Base-by-base conservation (phyloP, 116 monocot species). In the Cymodocea nodosa region DNA sequence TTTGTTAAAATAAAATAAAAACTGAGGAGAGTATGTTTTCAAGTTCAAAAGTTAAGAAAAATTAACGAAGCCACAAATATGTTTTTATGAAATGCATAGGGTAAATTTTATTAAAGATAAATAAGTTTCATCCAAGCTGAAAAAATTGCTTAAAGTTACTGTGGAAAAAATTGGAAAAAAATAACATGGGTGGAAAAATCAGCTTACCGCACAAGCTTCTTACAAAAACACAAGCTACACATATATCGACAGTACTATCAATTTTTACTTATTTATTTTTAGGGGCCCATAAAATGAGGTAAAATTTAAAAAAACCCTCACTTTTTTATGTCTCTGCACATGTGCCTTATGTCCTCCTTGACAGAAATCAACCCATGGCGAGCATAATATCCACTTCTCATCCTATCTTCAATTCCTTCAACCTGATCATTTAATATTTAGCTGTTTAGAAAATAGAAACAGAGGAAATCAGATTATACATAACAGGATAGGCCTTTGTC, bases 241-340 rank as follows among this genome's bases (percentile, higher is more conserved):
- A 56, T 18, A 22, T 8, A 18, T 56, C 18, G 6, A 44, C 11
- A 11, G 2, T 44, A 11, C 0, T 44, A 44, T 44, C 1, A 44
- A 44, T 11, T 11, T 30, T 44, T 44, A 44, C 9, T 44, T 44
- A 6, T 44, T 44, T 44, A 1, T 44, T 8, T 44, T 6, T 44
- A 6, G 11, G 44, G 44, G 5, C 44, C 11, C 5, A 8, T 11
- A 44, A 8, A 44, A 40, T 6, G 17, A 35, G 8, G 37, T 6
- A 62, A 62, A 62, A 37, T 37, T 37, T 37, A 22, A 50, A 35
- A 70, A 17, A 49, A 59, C 14, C 8, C 84, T 84, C 76, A 99
- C 99, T 92, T 99, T 30, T 89, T 71, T 62, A 86, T 86, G 77
- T 92, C 89, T 49, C 89, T 70, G 56, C 99, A 99, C 89, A 99